Evolutionary conservation across 371 early-diverging fungal genomes (phyloP), one percentile per base, ranked within the genome.

Genomic region (Nosema muscidifuracis): DNA sequence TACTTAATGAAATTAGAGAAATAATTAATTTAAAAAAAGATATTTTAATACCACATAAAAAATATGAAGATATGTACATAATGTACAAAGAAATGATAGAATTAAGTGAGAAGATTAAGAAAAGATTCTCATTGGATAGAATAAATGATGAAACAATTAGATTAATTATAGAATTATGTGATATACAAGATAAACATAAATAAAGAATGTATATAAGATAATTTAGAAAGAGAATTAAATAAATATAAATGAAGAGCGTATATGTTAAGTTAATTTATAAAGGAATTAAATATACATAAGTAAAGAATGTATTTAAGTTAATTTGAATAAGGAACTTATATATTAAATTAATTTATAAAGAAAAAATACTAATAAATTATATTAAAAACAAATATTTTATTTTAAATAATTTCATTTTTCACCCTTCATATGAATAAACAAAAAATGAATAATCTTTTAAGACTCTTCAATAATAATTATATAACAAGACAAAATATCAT

Each of bases 391-490:
- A 38, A 38, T 38, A 13, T 13, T 13, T 65, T 72, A 24, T 22
- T 42, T 16, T 18, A 65, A 24, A 24, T 66, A 53, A 26, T 42
- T 30, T 22, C 38, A n/a, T 18, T 13, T 33, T 47, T 60, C 31
- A 20, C 40, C 18, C 30, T 44, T 4, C n/a, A 16, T 1, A 57
- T 57, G 16, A 47, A 50, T 1, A 60, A 43, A n/a, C 66, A 73
- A 15, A 56, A 73, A 16, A 30, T 73, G 31, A 57, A 28, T n/a
- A 65, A 47, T 44, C 33, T 57, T 30, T 18, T 73, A 0, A 9
- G 30, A 1, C n/a, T 40, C 33, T 62, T 73, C 22, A 61, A 26
- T 20, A 30, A 34, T 50, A 28, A 43, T 18, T 44, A 60, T 22
- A 50, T 65, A 2, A 42, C 44, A 1, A 66, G 26, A 40, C 40